Base-by-base conservation (phyloP, 192 early-diverging fungal species). In the Geosiphon pyriformis region DNA sequence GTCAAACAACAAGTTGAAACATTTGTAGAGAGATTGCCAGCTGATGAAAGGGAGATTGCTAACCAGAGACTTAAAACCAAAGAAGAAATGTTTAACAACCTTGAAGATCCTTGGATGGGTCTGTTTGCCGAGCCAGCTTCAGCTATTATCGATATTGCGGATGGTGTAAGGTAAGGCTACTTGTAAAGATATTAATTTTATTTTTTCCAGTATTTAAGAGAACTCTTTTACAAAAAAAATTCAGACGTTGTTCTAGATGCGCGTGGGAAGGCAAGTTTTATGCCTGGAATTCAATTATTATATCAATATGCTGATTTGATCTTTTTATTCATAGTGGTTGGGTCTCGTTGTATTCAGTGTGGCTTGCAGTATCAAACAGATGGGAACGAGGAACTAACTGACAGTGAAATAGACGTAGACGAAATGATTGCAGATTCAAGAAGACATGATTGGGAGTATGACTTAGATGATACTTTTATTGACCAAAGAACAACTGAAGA, bases 1-100 rank as follows among this genome's bases (percentile, higher is more conserved):
- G 61, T 77, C 27, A 66, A 66, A 25, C 72, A 73, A 25, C 75
- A 77, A 48, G 75, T 77, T 32, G 69, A 77, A 27, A 12, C 69
- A 1, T 68, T 52, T 4, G 52, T 77, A 1, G 53, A 67, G 2
- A n/a, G 54, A 12, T 35, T 77, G 7, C 54, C 67, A 2, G 61
- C 72, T 46, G 57, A 69, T 0, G 75, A 73, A 12, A 48, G 57
- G n/a, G 37, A 32, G 27, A 18, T 25, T 0, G 63, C 62, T 12
- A 23, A 53, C 34, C 48, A 68, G 33, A 67, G 62, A 33, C 11
- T 73, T 20, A 35, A 60, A 17, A 62, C 42, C 12, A 70, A 71
- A 3, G 72, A 73, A 4, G 61, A 65, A 10, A 60, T 55, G 1
- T 27, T 69, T 1, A 70, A 69, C 26, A 30, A 26, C 10, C 57